Percentiles rank a stretch among this genome's conserved stretches.
phyloP scores from a whole-genome alignment of 78 protist genomes.

The Monosiga brevicollis region DNA sequence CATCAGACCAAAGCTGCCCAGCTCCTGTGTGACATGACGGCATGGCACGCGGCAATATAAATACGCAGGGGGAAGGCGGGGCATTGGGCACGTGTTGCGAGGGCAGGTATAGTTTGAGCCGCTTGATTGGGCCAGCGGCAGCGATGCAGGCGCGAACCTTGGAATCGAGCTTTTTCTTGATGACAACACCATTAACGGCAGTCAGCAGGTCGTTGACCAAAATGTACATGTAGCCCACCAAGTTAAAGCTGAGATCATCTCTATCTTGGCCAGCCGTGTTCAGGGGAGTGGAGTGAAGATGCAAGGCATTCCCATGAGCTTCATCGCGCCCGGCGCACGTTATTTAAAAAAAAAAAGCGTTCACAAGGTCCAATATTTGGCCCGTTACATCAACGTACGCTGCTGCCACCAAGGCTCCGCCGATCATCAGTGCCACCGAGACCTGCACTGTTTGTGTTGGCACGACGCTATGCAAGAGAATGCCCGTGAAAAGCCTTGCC shows the following conservation, averaged over 20 bases:
- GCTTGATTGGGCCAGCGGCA: no score
- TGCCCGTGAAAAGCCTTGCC: no score
- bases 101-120: no score
- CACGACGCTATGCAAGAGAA: no score
- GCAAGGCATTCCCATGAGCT: no score
- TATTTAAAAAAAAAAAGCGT: constrained; percentile 1
- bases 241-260: neutral
- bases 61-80: no score
- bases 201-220: constrained; percentile 21
- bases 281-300: no score
- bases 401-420: constrained; percentile 41
- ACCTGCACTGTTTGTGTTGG: neutral
- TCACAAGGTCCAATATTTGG: neutral
- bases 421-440: constrained; percentile 21
- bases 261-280: no score
- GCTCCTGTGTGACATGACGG: no score
- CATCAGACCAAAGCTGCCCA: constrained; percentile 17
- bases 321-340: no score
- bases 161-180: constrained; percentile 19
- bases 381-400: neutral
- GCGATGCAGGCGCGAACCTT: neutral
- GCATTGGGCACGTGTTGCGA: no score
- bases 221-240: constrained; percentile 7
- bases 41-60: no score
- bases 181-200: constrained; percentile 16